These are phyloP conservation scores for Aphanomyces euteiches DNA, from an alignment of 352 stramenopile genomes.

Conservation along the genomic window DNA sequence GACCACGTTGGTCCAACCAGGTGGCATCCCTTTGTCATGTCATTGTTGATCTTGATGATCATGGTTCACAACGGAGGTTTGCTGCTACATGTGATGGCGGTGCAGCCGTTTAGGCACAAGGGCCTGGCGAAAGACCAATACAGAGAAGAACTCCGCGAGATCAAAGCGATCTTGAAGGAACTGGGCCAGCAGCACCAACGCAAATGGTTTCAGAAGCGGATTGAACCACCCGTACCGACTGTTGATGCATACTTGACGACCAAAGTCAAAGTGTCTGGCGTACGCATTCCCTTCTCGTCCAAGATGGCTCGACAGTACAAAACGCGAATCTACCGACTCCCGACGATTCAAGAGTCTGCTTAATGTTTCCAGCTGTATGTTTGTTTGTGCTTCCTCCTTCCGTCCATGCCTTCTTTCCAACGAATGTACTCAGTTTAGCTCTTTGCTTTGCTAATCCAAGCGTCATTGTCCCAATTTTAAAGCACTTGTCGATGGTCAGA, in stretches of 20 bases:
- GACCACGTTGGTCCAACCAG: not conserved
- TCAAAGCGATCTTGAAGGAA: slow-evolving; percentile 11
- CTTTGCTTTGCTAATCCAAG: too few relatives aligned
- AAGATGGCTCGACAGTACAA: not conserved
- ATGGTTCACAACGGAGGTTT: not conserved
- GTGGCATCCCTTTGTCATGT: not conserved
- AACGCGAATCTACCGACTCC: not conserved
- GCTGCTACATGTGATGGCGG: not conserved
- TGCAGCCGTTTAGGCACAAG: not conserved
- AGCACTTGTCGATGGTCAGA: too few relatives aligned
- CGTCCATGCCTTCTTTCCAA: too few relatives aligned
- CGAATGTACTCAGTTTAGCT: too few relatives aligned
- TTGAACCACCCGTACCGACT: not conserved
- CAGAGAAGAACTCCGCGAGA: slow-evolving; percentile 7
- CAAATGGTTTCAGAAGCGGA: not conserved
- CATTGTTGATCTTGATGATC: not conserved
- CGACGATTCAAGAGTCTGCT: not conserved
- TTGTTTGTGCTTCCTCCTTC: too few relatives aligned
- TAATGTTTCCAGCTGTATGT: not conserved
- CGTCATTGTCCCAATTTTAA: too few relatives aligned
- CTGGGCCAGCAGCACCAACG: not conserved
- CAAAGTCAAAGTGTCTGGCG: not conserved
- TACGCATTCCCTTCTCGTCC: not conserved
- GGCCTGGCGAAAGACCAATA: not conserved
- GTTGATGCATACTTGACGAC: not conserved